Evolutionary conservation across 225 moss, liverwort and hornwort genomes (phyloP).

Genomic region (Physcomitrellopsis africana): DNA sequence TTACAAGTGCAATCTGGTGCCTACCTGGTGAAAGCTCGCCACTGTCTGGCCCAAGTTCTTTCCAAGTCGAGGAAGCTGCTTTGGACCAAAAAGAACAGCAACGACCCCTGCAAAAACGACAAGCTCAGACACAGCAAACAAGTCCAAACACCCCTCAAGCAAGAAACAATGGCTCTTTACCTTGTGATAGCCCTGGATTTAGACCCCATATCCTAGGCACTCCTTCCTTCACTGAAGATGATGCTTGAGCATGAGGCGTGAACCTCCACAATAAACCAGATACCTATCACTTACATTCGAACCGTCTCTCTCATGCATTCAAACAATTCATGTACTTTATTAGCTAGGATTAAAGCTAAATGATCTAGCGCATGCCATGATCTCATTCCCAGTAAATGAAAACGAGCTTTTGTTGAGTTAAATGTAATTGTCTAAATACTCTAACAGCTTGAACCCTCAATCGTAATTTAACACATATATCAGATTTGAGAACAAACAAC

Average conservation of each 20-base stretch:
- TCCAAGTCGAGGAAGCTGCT: constrained; percentile 86
- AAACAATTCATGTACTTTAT: neutral
- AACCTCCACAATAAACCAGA: constrained; percentile 33
- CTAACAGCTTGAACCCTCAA: constrained; percentile 15
- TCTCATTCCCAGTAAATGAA: no score
- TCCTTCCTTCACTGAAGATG: constrained; percentile 35
- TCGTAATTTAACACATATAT: no score
- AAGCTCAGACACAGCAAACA: constrained; percentile 75
- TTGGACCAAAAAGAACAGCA: constrained; percentile 82
- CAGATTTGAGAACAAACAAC: neutral
- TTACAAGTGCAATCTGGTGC: neutral
- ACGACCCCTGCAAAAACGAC: constrained; percentile 86
- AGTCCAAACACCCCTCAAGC: constrained; percentile 79
- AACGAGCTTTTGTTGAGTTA: no score
- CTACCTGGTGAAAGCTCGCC: constrained; percentile 89
- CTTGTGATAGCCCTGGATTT: constrained; percentile 14
- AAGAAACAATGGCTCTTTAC: constrained; percentile 28
- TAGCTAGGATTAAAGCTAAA: neutral
- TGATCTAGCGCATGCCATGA: neutral
- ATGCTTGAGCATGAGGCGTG: constrained; percentile 40
- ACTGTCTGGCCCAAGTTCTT: constrained; percentile 84
- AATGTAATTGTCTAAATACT: neutral
- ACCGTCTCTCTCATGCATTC: neutral
- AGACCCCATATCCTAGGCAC: constrained; percentile 17
- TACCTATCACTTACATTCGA: neutral